Evolutionary conservation across 352 stramenopile species (phyloP), one percentile per base, ranked within the genome.

Genomic region (Phytophthora megakarya): DNA sequence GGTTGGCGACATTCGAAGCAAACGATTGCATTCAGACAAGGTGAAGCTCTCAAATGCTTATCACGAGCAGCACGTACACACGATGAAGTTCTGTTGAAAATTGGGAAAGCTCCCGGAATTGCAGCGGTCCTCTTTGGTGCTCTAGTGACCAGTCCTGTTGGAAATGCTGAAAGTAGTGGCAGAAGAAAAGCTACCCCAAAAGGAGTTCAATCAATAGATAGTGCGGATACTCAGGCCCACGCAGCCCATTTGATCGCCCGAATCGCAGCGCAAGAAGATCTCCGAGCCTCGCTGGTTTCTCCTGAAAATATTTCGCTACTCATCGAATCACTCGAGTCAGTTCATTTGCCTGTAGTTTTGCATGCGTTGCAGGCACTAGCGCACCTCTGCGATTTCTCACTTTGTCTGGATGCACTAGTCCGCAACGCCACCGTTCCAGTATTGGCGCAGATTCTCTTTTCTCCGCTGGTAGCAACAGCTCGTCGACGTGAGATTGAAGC

Each of bases 381-480:
- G 12, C 65, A 87, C 16, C 51, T 93, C 19, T 85, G 81, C 35
- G 80, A 85, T 8, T 81, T 88, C 32, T 62, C 82, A 1, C 65
- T 88, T 22, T 90, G 81, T 35, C 58, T 90, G 1, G 84, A 93
- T 52, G 78, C 82, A 9, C 61, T 93, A 1, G 76, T 93, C 3
- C 75, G 73, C n/a, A 76, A 93, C 40, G 82, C 84, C 2, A 93
- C 84, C 0, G 84, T 93, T 5, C 82, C 84, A 1, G 84, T 93
- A 3, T 47, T 93, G 19, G 81, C 65, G 0, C 84, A 93, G n/a
- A 87, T 93, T 23, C 70, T 93, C 13, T 81, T 75, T 18, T 86
- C 83, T 1, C 68, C 66, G 9, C 53, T 87, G 10, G 73, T 78
- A 18, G 61, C 66, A 26, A 79, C 81, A 43, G 21, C 52, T 33